Evolutionary conservation across 495 filamentous ascomycete genomes (phyloP).

Genomic region (Astrocystis sublimbata): DNA sequence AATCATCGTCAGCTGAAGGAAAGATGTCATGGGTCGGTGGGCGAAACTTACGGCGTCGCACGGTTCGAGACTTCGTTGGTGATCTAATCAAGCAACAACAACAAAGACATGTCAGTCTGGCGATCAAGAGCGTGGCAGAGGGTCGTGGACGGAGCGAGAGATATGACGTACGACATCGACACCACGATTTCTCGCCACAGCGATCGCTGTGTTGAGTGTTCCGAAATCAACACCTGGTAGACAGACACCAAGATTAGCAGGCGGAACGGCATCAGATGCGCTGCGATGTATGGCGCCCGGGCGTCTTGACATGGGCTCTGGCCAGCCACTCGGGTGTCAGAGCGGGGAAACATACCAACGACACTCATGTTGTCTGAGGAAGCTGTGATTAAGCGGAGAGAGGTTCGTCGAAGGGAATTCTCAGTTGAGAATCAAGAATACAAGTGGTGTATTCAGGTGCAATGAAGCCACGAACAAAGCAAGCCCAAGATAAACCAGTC

Average conservation of each 20-base stretch:
- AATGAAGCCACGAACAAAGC: neutral
- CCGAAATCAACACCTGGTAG: conserved; percentile 84
- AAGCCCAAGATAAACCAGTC: neutral
- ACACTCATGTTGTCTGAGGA: conserved; percentile 49
- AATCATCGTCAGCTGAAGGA: conserved; percentile 19
- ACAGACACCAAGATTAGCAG: conserved; percentile 17
- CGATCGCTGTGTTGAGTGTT: conserved; percentile 94
- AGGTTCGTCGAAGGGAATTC: neutral
- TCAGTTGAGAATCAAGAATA: neutral
- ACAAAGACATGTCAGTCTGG: conserved; percentile 25
- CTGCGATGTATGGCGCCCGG: neutral
- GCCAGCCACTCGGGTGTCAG: neutral
- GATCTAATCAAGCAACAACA: conserved; percentile 58
- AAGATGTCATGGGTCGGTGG: conserved; percentile 1
- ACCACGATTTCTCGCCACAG: conserved; percentile 95
- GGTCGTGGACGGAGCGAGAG: conserved; percentile 12
- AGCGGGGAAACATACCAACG: conserved; percentile 30
- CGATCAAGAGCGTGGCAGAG: neutral
- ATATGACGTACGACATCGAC: conserved; percentile 90
- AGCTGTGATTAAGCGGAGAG: conserved; percentile 1
- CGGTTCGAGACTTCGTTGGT: conserved; percentile 99
- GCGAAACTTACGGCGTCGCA: conserved; percentile 82
- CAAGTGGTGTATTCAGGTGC: neutral
- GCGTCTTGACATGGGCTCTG: neutral
- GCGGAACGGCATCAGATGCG: neutral